Evolutionary conservation across 2,329 filamentous ascomycete genomes (phyloP), one percentile per base, ranked within the genome.

Genomic region (Microcyclospora pomicola): DNA sequence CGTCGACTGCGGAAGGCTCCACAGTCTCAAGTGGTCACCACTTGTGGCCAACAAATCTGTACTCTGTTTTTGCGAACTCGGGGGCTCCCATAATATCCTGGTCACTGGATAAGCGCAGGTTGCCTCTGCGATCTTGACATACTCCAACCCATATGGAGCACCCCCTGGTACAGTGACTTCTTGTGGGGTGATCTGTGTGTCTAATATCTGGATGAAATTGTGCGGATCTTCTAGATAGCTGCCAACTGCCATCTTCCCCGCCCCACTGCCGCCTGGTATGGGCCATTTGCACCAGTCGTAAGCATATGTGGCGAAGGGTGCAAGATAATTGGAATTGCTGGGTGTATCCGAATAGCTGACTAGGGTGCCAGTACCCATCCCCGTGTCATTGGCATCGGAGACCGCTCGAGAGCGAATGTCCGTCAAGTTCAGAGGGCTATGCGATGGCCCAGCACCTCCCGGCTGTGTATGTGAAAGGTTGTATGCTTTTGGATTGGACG

Each of bases 231-330:
- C 91, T 36, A 96, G 66, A 59, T 96, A 96, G 65, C 91, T 98
- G 42, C 88, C 91, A 30, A 98, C 72, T 10, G 91, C 91, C 50
- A 98, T 73, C 62, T 96, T 96, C 30, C 91, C 91, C 3, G 84
- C 85, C 43, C 85, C 78, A 44, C 83, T 79, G 48, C 78, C 62
- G 27, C 59, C 59, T 31, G 85, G 76, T 2, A 88, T 78, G 12
- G 82, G 77, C 88, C 91, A 98, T 63, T 98, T 98, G 67, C 91
- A 98, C 91, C 91, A 98, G 64, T 98, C 91, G 53, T 93, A 88
- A 10, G 91, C 88, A 59, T 96, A 98, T 39, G 93, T 79, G 11
- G 86, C 81, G 85, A 91, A 98, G 0, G 88, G 87, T 4, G 88
- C 86, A 45, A 93, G 65, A 56, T 95, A 94, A 59, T 88, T 95